These are phyloP conservation scores for Mortierella hygrophila DNA, from an alignment of 192 early-diverging fungal species.

Conservation along the genomic window DNA sequence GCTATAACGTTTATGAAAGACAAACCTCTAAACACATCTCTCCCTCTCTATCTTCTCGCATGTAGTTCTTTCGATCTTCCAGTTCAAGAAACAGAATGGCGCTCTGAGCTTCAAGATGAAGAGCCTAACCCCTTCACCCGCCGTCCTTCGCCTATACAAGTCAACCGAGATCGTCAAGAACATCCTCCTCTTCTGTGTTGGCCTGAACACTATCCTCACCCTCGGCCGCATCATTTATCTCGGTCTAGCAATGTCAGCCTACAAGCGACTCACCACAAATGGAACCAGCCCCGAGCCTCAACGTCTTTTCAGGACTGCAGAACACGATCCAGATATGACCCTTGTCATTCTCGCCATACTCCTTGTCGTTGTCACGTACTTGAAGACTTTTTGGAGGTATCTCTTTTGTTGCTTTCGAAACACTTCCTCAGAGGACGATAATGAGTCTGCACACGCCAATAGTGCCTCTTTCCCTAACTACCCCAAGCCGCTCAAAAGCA, in stretches of 20 bases:
- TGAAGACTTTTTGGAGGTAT: neutral
- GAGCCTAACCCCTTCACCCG: constrained; percentile 16
- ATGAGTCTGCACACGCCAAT: neutral
- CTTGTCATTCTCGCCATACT: neutral
- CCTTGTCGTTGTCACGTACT: neutral
- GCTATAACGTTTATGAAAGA: neutral
- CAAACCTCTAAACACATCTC: neutral
- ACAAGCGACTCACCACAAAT: neutral
- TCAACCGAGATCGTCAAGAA: constrained; percentile 1
- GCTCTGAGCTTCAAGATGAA: constrained; percentile 10
- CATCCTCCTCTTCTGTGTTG: constrained; percentile 5
- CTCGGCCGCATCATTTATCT: neutral
- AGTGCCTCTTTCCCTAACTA: neutral
- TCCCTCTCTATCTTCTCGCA: too few species aligned
- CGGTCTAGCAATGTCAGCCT: neutral
- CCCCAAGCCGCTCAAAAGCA: too few species aligned
- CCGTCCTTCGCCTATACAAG: constrained; percentile 17
- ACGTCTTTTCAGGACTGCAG: neutral
- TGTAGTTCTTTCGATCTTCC: neutral
- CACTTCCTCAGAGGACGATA: neutral
- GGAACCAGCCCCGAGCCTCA: neutral
- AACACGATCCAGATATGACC: constrained; percentile 7
- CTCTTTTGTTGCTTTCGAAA: neutral
- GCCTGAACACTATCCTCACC: neutral
- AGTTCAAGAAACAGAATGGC: constrained; percentile 21